These are phyloP conservation scores for Sclerotinia minor DNA, from an alignment of 2,329 filamentous ascomycete genomes.

Conservation along the genomic window DNA sequence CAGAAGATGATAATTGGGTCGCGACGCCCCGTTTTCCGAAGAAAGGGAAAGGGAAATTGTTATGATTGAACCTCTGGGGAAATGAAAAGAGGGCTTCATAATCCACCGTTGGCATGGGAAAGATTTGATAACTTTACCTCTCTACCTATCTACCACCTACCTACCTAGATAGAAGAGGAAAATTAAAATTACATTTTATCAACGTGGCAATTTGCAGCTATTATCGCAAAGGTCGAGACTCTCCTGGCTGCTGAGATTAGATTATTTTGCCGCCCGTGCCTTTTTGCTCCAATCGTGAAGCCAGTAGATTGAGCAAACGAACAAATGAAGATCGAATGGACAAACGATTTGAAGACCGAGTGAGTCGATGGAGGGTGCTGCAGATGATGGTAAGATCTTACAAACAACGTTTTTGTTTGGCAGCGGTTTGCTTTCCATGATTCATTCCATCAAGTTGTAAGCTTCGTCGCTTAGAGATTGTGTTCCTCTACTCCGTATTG, in stretches of 20 bases:
- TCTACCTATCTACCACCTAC: too few species aligned
- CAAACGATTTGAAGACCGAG: not conserved
- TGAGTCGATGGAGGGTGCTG: not conserved
- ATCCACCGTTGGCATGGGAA: conserved; percentile 6
- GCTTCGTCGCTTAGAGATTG: not conserved
- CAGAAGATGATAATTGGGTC: not conserved
- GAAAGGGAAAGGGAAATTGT: not conserved
- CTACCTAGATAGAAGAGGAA: not conserved
- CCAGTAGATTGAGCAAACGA: not conserved
- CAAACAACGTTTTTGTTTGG: not conserved
- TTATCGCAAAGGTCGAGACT: conserved; percentile 12
- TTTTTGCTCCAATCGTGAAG: not conserved
- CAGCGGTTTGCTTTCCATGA: not conserved
- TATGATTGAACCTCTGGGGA: conserved; percentile 8
- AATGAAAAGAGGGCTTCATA: not conserved
- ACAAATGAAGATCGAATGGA: not conserved
- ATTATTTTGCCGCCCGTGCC: conserved; percentile 1
- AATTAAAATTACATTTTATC: conserved; percentile 10
- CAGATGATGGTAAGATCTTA: not conserved
- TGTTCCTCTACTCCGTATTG: too few species aligned
- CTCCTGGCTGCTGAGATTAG: not conserved
- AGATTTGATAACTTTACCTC: not conserved
- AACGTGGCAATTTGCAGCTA: conserved; percentile 9
- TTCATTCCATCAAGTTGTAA: not conserved
- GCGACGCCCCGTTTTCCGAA: not conserved